Conservation (phyloP, 306 rosid species). For the Abrus pulchellus region DNA sequence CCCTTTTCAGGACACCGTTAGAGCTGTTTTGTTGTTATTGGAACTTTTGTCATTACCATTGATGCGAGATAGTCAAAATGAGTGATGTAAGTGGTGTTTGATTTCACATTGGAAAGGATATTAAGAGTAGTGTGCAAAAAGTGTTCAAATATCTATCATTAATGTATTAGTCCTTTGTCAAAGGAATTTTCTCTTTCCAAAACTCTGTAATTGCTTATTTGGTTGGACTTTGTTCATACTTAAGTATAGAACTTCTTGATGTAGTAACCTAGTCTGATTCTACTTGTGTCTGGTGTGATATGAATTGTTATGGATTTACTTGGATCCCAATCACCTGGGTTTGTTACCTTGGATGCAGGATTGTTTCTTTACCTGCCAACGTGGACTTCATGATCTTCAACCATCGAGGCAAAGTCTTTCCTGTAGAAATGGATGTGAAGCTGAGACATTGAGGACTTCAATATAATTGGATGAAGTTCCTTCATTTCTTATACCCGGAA, state of each 20-base stretch:
- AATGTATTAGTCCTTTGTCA: background rate
- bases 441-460: slow-evolving; percentile 56
- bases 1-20: background rate
- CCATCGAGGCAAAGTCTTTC: slow-evolving; percentile 78
- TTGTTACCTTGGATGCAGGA: slow-evolving; percentile 64
- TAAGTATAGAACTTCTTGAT: slow-evolving; percentile 21
- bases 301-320: background rate
- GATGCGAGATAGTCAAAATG: background rate
- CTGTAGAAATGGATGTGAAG: slow-evolving; percentile 64
- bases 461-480: slow-evolving; percentile 10
- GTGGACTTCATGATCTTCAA: slow-evolving; percentile 89
- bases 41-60: background rate
- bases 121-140: background rate
- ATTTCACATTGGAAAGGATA: slow-evolving; percentile 8
- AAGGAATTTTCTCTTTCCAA: background rate
- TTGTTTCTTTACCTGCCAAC: slow-evolving; percentile 79
- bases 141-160: background rate
- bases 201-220: slow-evolving; percentile 22
- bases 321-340: slow-evolving; percentile 25
- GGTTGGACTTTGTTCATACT: background rate
- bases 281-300: background rate
- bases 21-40: background rate
- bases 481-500: slow-evolving; percentile 30
- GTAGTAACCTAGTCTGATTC: slow-evolving; percentile 3
- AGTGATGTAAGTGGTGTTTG: background rate